phyloP scores from a whole-genome alignment of 352 stramenopile species.

The Phytophthora europaea region DNA sequence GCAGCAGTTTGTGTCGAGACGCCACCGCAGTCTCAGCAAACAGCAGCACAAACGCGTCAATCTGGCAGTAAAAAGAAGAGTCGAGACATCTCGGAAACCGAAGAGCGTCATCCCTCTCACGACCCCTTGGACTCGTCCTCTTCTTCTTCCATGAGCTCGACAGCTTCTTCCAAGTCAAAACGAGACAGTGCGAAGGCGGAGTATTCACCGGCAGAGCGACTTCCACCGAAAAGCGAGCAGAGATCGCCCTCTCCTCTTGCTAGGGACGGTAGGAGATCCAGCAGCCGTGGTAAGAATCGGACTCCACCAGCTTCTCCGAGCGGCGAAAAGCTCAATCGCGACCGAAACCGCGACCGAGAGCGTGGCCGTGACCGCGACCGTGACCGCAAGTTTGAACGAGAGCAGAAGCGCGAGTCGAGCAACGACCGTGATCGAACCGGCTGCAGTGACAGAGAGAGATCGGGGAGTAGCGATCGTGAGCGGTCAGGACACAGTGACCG shows the following conservation, averaged over 20 bases:
- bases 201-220: constrained; percentile 15
- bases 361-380: constrained; percentile 27
- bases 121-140: constrained; percentile 31
- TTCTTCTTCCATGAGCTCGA: constrained; percentile 39
- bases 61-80: constrained; percentile 37
- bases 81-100: constrained; percentile 24
- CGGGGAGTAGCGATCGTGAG: constrained; percentile 16
- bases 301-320: constrained; percentile 15
- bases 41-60: constrained; percentile 7
- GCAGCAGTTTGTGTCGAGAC: constrained; percentile 5
- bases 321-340: constrained; percentile 16
- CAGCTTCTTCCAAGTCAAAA: constrained; percentile 25
- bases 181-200: constrained; percentile 16
- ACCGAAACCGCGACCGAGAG: constrained; percentile 25
- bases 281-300: constrained; percentile 20
- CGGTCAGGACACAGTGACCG: constrained; percentile 26
- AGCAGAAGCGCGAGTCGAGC: constrained; percentile 35
- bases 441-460: constrained; percentile 20
- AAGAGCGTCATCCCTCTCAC: constrained; percentile 13
- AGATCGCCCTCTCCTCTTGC: constrained; percentile 31
- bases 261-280: constrained; percentile 23
- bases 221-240: constrained; percentile 27
- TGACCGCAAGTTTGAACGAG: constrained; percentile 39
- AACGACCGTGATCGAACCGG: constrained; percentile 37
- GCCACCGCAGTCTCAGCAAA: constrained; percentile 6